Conservation (phyloP, 306 rosid species). For the Vigna trinervia region DNA sequence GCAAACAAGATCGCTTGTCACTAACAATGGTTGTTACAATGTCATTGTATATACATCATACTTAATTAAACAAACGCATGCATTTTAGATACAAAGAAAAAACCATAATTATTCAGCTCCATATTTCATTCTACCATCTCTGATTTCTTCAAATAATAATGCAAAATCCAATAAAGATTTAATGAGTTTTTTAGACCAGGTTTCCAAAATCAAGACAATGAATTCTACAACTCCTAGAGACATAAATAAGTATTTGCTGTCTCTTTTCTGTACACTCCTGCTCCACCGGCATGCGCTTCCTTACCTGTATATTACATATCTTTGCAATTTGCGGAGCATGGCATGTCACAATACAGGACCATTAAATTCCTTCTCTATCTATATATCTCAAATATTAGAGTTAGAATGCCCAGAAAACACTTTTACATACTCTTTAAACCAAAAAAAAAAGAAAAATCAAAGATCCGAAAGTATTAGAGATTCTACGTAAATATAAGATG, state of each 20-base stretch:
- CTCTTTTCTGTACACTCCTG: not conserved
- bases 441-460: too few species aligned
- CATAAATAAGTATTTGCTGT: not conserved
- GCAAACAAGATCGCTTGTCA: slow-evolving; percentile 37
- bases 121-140: not conserved
- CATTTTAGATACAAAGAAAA: not conserved
- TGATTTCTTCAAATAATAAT: not conserved
- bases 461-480: too few species aligned
- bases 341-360: not conserved
- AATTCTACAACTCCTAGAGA: not conserved
- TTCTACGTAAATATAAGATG: too few species aligned
- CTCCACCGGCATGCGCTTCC: not conserved
- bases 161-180: not conserved
- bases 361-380: not conserved
- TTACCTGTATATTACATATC: too few species aligned
- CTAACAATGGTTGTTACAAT: slow-evolving; percentile 14
- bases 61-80: slow-evolving; percentile 9
- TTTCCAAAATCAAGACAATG: not conserved
- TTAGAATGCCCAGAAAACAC: not conserved
- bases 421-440: not conserved
- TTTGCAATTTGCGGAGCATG: not conserved
- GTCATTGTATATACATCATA: not conserved
- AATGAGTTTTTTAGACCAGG: not conserved
- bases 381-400: not conserved
- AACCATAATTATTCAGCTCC: not conserved